Conservation (phyloP, 306 rosid genomes). For the Prunus salicina region DNA sequence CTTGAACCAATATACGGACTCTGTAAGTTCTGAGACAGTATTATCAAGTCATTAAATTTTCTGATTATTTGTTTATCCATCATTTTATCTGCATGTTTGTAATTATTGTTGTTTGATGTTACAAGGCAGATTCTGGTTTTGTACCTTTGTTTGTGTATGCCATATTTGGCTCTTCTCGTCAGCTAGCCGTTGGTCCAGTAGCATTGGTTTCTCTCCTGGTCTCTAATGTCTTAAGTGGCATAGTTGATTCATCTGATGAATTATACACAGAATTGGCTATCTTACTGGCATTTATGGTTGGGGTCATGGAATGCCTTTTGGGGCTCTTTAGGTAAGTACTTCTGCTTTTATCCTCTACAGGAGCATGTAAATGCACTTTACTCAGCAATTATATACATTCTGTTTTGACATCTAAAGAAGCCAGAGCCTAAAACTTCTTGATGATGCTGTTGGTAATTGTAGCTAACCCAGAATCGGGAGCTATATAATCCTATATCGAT, state of each 20-base stretch:
- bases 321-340: slow-evolving; percentile 97
- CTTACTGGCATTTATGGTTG: slow-evolving; percentile 92
- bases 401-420: slow-evolving; percentile 5
- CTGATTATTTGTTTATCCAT: neutral
- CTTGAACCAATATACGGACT: slow-evolving; percentile 93
- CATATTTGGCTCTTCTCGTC: slow-evolving; percentile 93
- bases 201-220: slow-evolving; percentile 98
- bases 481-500: neutral
- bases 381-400: slow-evolving; percentile 1
- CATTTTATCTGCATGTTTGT: neutral
- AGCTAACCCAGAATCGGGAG: neutral
- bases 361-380: slow-evolving; percentile 18
- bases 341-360: slow-evolving; percentile 14
- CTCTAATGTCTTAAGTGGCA: slow-evolving; percentile 71
- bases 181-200: slow-evolving; percentile 99
- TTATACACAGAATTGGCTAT: slow-evolving; percentile 87
- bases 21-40: slow-evolving; percentile 55
- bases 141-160: slow-evolving; percentile 91
- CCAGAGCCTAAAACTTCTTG: neutral
- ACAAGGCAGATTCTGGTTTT: slow-evolving; percentile 62
- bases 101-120: slow-evolving; percentile 20
- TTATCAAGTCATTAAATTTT: slow-evolving; percentile 6
- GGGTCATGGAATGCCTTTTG: slow-evolving; percentile 85
- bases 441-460: neutral
- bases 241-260: slow-evolving; percentile 71